Evolutionary conservation across 1,284 basidiomycete species (phyloP), one percentile per base, ranked within the genome.

Genomic region (Ganoderma lingzhi): DNA sequence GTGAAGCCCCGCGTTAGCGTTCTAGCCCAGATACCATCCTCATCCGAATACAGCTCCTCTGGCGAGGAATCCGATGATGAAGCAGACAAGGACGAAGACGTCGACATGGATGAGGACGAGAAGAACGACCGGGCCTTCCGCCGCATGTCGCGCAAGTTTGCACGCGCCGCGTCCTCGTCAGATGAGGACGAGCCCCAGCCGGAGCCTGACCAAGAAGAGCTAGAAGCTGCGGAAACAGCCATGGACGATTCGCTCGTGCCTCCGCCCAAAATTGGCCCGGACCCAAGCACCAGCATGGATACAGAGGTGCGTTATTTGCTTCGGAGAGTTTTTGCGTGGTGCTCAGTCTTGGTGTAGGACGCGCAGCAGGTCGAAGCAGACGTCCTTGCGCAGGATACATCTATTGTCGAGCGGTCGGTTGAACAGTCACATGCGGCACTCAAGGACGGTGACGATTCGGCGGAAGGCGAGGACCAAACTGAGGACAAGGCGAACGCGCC

Each of bases 171-270:
- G 3, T 69, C 72, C 19, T 78, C 78, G 6, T 78, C 77, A 10
- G 76, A 77, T 55, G 78, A 78, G 12, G 78, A 76, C 14, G 61
- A 67, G 30, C 73, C 70, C 6, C 75, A 76, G 42, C 61, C 67
- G 3, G 68, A 66, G 9, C 59, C 42, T 4, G 76, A 73, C 17
- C 39, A 55, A 17, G 51, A 55, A 17, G 51, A 39, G 4, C 56
- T 37, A 17, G 56, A 59, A 19, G 32, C 17, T 14, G 68, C 42
- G 5, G 62, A 64, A 19, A 42, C 58, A 5, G 65, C 62, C 17
- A 55, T 53, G 14, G 66, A 71, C 30, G 74, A 66, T 12, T 58
- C 65, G 23, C 51, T 73, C 14, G 73, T 68, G 15, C 67, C 74
- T 6, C 72, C 71, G 1, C 74, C 71, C 5, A 41, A 62, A 35